Conservation (phyloP, 2,329 filamentous ascomycete genomes). For the Alternaria atra region DNA sequence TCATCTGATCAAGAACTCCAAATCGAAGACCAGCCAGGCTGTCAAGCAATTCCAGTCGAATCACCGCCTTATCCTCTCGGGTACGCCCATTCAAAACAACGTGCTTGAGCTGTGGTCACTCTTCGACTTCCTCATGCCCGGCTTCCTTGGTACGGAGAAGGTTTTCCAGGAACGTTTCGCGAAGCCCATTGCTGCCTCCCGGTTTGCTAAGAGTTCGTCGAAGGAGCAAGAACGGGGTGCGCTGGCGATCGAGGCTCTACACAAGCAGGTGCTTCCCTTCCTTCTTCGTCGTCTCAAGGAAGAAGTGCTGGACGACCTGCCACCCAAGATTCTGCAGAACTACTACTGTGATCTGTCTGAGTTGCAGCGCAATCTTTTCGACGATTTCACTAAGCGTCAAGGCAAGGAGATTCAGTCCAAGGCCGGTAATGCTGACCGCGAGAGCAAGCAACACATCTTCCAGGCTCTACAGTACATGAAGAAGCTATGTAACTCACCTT, state of each 20-base stretch:
- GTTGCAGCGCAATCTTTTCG: constrained; percentile 91
- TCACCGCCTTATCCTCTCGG: constrained; percentile 93
- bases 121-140: constrained; percentile 99
- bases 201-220: constrained; percentile 95
- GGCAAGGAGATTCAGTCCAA: constrained; percentile 86
- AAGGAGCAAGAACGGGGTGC: constrained; percentile 98
- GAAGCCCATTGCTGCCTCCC: constrained; percentile 92
- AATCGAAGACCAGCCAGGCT: constrained; percentile 92
- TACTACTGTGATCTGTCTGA: constrained; percentile 99
- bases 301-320: constrained; percentile 93
- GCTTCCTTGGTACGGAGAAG: constrained; percentile 94
- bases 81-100: constrained; percentile 97
- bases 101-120: constrained; percentile 96
- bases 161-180: constrained; percentile 96
- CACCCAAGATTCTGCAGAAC: constrained; percentile 98
- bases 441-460: constrained; percentile 98
- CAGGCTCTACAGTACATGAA: constrained; percentile 99
- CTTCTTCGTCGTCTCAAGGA: constrained; percentile 95
- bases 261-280: constrained; percentile 98
- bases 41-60: constrained; percentile 92
- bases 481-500: constrained; percentile 97
- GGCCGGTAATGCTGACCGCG: constrained; percentile 81
- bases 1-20: constrained; percentile 98
- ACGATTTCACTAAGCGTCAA: constrained; percentile 95
- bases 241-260: constrained; percentile 94